Evolutionary conservation across 129 eudicot species (phyloP).

Genomic region (Centella asiatica): DNA sequence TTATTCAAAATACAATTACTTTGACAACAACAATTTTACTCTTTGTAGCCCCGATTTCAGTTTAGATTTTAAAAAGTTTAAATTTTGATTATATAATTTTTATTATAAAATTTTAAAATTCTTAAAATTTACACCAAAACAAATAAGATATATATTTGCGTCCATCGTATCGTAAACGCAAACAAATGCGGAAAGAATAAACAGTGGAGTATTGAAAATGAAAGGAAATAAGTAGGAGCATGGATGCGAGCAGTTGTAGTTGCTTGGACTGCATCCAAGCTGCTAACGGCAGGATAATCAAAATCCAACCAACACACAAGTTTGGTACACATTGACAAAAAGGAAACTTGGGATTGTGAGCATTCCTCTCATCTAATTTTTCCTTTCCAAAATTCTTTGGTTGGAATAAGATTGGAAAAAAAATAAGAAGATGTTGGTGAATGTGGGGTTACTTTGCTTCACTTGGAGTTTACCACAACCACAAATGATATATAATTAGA

Average conservation of each 20-base stretch:
- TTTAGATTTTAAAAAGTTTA: too few relatives aligned
- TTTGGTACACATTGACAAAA: slow-evolving; percentile 18
- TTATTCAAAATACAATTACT: too few relatives aligned
- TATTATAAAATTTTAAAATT: too few relatives aligned
- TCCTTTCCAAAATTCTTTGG: slow-evolving; percentile 1
- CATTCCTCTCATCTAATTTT: slow-evolving; percentile 6
- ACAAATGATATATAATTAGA: neutral
- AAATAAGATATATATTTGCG: too few relatives aligned
- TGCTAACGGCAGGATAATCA: slow-evolving; percentile 32
- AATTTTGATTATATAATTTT: too few relatives aligned
- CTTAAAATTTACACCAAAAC: too few relatives aligned
- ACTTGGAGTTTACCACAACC: slow-evolving; percentile 37
- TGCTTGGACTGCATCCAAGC: slow-evolving; percentile 32
- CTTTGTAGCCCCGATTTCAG: too few relatives aligned
- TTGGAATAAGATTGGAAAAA: slow-evolving; percentile 9
- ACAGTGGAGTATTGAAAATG: neutral
- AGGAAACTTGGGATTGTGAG: slow-evolving; percentile 20
- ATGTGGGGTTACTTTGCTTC: slow-evolving; percentile 31
- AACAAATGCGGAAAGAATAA: neutral
- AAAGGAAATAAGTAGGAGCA: neutral
- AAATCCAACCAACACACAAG: slow-evolving; percentile 20
- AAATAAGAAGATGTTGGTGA: slow-evolving; percentile 5
- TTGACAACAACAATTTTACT: too few relatives aligned
- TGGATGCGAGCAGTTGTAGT: neutral
- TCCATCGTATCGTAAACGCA: too few relatives aligned